Evolutionary conservation across 2,329 filamentous ascomycete species (phyloP), one percentile per base, ranked within the genome.

Genomic region (Xylaria sp.): DNA sequence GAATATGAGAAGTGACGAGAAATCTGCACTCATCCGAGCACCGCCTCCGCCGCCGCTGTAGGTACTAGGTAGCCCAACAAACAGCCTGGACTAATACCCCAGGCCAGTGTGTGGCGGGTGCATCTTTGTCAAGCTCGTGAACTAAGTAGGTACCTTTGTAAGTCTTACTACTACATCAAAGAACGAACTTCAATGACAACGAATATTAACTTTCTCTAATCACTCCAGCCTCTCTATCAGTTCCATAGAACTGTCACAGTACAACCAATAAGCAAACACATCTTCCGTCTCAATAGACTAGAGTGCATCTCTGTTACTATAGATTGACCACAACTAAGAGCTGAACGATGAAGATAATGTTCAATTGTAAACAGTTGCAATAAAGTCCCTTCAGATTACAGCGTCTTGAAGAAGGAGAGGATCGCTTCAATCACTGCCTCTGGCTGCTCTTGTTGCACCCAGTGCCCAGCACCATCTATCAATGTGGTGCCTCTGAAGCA

Each of bases 381-480:
- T 3, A 49, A 17, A 47, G 25, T n/a, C 22, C 20, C 20, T 59
- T 17, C 6, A 38, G 4, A 22, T 61, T 51, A 74, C 25, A 77
- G 31, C 4, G 72, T 72, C 9, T 66, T 27, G 17, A 77, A 74
- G 50, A 77, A 76, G 1, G 25, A 50, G 9, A 75, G 55, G 6
- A 76, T 65, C 31, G 73, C 73, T 45, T 39, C 50, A 7, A 69
- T 57, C 47, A 89, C 86, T 61, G 79, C 81, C 70, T 86, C 83
- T 0, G 88, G 85, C 74, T 87, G 82, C 75, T 92, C 89, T 76
- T 91, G 88, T 73, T 90, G 89, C 39, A 90, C 85, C 90, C 90
- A 92, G 79, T 92, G 90, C 0, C 90, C 90, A 4, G 88, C 89
- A 0, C 83, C 83, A 17, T 89, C 83, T 13, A 92, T 79, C 20